Conservation (phyloP, 2,329 filamentous ascomycete species). For the Aspergillus tanneri region DNA sequence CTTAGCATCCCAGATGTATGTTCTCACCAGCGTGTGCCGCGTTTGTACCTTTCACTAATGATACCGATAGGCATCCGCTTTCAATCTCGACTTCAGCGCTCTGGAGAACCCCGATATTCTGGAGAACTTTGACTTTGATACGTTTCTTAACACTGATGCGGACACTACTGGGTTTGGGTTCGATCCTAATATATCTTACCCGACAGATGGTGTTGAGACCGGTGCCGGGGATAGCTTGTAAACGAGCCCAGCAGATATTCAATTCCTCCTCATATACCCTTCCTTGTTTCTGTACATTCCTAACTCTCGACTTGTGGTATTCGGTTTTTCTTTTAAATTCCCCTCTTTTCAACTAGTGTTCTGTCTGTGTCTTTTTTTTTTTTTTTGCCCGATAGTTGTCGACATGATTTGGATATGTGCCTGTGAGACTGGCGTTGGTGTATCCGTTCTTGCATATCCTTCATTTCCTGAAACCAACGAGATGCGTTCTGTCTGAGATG, state of each 20-base stretch:
- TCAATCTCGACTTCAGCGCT: slow-evolving; percentile 46
- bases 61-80: slow-evolving; percentile 29
- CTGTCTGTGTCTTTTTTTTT: slow-evolving; percentile 17
- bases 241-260: slow-evolving; percentile 36
- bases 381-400: slow-evolving; percentile 18
- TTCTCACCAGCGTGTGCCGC: slow-evolving; percentile 4
- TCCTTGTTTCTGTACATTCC: slow-evolving; percentile 38
- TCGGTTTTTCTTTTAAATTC: slow-evolving; percentile 22
- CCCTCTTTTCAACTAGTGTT: slow-evolving; percentile 14
- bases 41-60: slow-evolving; percentile 17
- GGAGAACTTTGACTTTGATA: slow-evolving; percentile 64
- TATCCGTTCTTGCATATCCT: slow-evolving; percentile 32
- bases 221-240: slow-evolving; percentile 40
- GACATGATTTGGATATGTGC: slow-evolving; percentile 33
- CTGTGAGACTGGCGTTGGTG: slow-evolving; percentile 39
- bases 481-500: slow-evolving; percentile 15
- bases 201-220: slow-evolving; percentile 45
- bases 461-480: slow-evolving; percentile 14
- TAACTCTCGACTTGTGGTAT: slow-evolving; percentile 20
- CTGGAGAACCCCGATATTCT: slow-evolving; percentile 49
- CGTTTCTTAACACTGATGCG: slow-evolving; percentile 60
- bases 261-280: slow-evolving; percentile 40
- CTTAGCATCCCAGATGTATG: slow-evolving; percentile 41
- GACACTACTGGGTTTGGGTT: slow-evolving; percentile 45
- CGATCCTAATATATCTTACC: slow-evolving; percentile 41